A percentile compares a stretch with the other conserved stretches of the same genome.
phyloP scores from a whole-genome alignment of 306 rosid genomes.

The Ziziphus jujuba region DNA sequence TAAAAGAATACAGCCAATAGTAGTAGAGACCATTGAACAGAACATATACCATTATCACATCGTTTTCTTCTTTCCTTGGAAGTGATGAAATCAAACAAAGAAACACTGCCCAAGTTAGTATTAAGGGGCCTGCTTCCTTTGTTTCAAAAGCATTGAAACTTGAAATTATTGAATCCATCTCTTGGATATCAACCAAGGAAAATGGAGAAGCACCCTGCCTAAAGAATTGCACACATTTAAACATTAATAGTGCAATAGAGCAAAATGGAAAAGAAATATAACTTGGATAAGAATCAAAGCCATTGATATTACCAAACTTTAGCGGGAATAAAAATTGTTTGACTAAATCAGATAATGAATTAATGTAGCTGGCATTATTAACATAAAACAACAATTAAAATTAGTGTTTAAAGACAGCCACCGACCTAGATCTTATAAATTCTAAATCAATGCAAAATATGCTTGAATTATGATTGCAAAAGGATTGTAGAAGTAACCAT shows the following conservation, averaged over 20 bases:
- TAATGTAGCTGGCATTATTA: not conserved
- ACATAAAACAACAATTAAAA: too few relatives aligned
- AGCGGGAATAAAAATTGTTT: not conserved
- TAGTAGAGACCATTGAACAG: conserved; percentile 18
- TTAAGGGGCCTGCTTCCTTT: conserved; percentile 79
- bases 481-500: too few relatives aligned
- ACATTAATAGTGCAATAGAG: conserved; percentile 17
- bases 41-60: conserved; percentile 58
- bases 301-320: not conserved
- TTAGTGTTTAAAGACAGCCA: too few relatives aligned
- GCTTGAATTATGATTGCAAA: too few relatives aligned
- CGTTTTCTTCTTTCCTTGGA: conserved; percentile 68
- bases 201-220: conserved; percentile 57
- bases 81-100: conserved; percentile 81
- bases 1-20: conserved; percentile 10
- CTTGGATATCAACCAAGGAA: conserved; percentile 65
- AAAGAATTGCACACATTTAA: conserved; percentile 33
- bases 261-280: not conserved
- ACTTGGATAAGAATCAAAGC: conserved; percentile 1
- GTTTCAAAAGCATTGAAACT: conserved; percentile 63
- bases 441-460: too few relatives aligned
- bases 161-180: conserved; percentile 80
- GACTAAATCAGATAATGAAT: not conserved
- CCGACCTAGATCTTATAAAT: too few relatives aligned
- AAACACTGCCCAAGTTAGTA: conserved; percentile 92